Evolutionary conservation across 2,329 filamentous ascomycete genomes (phyloP), one percentile per base, ranked within the genome.

Genomic region (Penicillium sp.): DNA sequence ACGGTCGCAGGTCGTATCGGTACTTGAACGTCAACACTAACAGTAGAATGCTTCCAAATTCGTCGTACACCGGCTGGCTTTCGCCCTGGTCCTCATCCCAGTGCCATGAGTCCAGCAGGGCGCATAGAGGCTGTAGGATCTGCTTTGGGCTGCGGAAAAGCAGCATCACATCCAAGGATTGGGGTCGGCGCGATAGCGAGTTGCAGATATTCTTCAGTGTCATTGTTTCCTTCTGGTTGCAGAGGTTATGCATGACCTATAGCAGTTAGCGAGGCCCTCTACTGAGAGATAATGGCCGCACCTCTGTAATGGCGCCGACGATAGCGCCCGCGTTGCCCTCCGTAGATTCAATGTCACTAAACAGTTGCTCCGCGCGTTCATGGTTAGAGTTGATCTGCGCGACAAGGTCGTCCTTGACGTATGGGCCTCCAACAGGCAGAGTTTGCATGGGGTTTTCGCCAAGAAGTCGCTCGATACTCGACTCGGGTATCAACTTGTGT

Each of bases 271-370:
- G 3, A n/a, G 9, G 9, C n/a, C 15, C 7, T n/a, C 9, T 2
- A 50, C 26, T 26, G 4, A 50, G 8, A 13, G 5, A 17, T 19
- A 13, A 17, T 15, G 29, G 41, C 73, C 82, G 69, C 74, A 90
- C 89, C 80, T 92, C 90, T 45, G 88, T 86, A 49, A 93, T 82
- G 3, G 93, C 93, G 63, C 90, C 88, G 55, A 90, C 91, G 19
- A 96, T 91, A 2, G 92, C 92, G 2, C 91, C 92, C 2, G 92
- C 92, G 75, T 97, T 97, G 1, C 94, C 94, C 70, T 96, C 92
- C 85, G 95, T 93, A 55, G 90, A 90, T 60, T 97, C 92, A 26
- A 99, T 82, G 70, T 96, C 92, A 45, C 88, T 86, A 46, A 97
- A 87, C 35, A 96, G 82, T 48, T 88, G 86, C 67, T 93, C 90